These are phyloP conservation scores for Solanum bukasovii DNA, from an alignment of 257 asterid species.

Conservation along the genomic window DNA sequence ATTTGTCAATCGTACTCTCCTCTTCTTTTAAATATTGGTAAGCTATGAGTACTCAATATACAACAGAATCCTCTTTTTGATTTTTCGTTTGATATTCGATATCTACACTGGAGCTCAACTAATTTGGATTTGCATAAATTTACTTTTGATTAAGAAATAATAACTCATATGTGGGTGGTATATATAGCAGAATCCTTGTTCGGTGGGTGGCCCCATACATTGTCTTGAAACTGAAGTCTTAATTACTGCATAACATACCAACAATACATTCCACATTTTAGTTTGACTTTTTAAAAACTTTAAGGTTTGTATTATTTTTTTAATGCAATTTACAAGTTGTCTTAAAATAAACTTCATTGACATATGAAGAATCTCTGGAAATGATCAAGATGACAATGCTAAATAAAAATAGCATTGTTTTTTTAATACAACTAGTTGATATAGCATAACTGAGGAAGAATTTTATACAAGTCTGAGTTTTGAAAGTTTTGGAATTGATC, in stretches of 20 bases:
- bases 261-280: background rate
- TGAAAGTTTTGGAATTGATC: background rate
- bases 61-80: rapidly evolving
- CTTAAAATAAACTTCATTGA: background rate
- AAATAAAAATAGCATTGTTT: background rate
- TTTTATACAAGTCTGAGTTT: background rate
- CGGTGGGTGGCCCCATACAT: background rate
- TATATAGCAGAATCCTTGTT: background rate
- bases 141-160: too few species aligned
- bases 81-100: background rate
- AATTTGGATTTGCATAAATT: too few species aligned
- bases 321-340: background rate
- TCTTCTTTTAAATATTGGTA: background rate
- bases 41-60: too few species aligned
- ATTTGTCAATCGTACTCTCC: too few species aligned
- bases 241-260: background rate
- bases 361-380: background rate
- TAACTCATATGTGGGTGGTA: background rate
- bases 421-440: background rate
- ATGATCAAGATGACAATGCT: background rate
- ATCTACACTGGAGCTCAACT: rapidly evolving
- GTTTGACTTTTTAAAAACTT: background rate
- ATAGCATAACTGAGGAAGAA: background rate
- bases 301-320: background rate
- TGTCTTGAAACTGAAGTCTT: background rate